Conservation (phyloP, 176 grass and related monocot species). For the Carex pumila region DNA sequence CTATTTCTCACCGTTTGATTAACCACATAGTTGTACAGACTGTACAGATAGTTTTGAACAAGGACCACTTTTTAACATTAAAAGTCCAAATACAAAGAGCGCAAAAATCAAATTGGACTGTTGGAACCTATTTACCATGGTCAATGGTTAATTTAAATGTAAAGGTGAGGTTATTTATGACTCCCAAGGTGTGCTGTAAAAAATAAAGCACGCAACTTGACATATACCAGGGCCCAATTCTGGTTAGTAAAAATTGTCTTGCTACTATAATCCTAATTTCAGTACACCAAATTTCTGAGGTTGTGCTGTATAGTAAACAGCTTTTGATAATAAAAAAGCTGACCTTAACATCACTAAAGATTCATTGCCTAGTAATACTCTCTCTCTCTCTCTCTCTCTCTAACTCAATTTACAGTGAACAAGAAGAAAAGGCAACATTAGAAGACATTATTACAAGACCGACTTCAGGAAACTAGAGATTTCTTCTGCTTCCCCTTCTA, state of each 20-base stretch:
- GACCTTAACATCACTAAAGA: not conserved
- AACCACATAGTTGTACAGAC: not conserved
- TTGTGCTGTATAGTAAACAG: not conserved
- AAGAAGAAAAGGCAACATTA: not conserved
- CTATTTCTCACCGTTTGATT: not conserved
- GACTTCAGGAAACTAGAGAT: not conserved
- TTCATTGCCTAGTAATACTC: not conserved
- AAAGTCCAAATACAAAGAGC: not conserved
- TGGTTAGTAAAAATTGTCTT: not conserved
- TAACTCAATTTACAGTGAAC: not conserved
- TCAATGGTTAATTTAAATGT: not conserved
- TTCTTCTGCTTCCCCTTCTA: conserved; percentile 25
- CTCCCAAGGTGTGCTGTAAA: not conserved
- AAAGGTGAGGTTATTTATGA: not conserved
- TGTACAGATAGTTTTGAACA: not conserved
- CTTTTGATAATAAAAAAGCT: not conserved
- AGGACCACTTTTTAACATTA: not conserved
- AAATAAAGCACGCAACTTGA: not conserved
- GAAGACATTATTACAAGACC: not conserved
- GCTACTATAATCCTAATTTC: not conserved
- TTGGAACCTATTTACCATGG: not conserved
- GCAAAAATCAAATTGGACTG: not conserved
- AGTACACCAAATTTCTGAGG: not conserved
- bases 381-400: not conserved
- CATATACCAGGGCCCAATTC: not conserved